Evolutionary conservation across 2,329 filamentous ascomycete species (phyloP), one percentile per base, ranked within the genome.

Genomic region (Pestalotiopsis sp.): DNA sequence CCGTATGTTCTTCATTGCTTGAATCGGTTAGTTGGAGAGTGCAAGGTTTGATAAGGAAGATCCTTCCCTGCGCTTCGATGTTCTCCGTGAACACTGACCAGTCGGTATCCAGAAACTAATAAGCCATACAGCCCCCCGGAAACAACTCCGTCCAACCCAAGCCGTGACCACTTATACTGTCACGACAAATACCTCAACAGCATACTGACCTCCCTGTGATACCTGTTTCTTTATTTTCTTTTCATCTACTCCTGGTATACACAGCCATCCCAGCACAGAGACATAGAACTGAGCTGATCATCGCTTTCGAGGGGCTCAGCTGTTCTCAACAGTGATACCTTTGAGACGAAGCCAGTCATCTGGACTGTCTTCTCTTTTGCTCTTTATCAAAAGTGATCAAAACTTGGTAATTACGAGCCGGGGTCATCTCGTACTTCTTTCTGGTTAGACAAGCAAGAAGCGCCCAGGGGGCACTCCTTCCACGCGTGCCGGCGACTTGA

Each of bases 401-500:
- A n/a, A 52, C 45, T 52, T 52, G 45, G 45, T 52, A 52, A 52
- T 52, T 52, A n/a, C 45, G 17, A 52, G 45, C 45, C 45, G 45
- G 45, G 45, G 45, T 52, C 17, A n/a, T 52, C 45, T 52, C 45
- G 45, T 52, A 52, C 17, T 52, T 20, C 45, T 52, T n/a, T 52
- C 45, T 6, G 17, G 45, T 52, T 52, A 20, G 45, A 52, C 45
- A 52, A 52, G 45, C 45, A n/a, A 36, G 31, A 36, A 52, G 45
- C 45, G 45, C 20, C 45, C 45, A 14, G 72, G 70, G 73, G 74
- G 66, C 69, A 72, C 69, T 72, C 76, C 75, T 36, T 39, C 79
- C 78, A 79, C 76, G 77, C 76, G 77, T 74, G 70, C 74, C 71
- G 73, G 72, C 73, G 66, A 69, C 67, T 71, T 70, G 71, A 73